These are phyloP conservation scores for Solanum microdontum DNA, from an alignment of 257 asterid species.

Conservation along the genomic window DNA sequence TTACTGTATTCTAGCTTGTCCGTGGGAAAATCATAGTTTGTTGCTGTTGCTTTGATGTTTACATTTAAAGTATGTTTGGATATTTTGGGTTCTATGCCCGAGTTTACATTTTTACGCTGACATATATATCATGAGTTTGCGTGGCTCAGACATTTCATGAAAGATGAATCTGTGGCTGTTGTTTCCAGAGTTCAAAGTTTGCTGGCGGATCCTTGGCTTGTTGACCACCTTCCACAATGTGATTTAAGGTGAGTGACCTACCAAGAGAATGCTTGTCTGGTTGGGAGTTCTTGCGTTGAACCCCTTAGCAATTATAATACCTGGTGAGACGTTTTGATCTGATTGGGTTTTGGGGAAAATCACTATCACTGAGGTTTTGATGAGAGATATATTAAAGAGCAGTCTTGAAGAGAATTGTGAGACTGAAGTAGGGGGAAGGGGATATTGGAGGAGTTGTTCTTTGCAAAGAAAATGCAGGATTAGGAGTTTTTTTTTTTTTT, in stretches of 20 bases:
- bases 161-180: not conserved
- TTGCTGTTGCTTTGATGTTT: not conserved
- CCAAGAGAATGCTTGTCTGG: not conserved
- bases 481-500: not conserved
- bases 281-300: not conserved
- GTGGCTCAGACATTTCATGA: not conserved
- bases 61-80: not conserved
- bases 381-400: not conserved
- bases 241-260: not conserved
- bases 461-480: not conserved
- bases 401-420: not conserved
- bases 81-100: not conserved
- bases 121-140: not conserved
- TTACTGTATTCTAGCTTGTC: not conserved
- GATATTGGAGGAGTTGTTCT: not conserved
- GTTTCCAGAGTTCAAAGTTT: not conserved
- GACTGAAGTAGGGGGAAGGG: not conserved
- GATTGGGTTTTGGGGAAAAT: not conserved
- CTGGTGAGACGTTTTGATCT: not conserved
- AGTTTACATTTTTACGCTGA: not conserved
- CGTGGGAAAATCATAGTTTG: not conserved
- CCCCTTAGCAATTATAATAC: not conserved
- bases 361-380: not conserved
- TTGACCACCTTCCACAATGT: not conserved
- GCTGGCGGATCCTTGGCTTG: not conserved